A percentile compares a stretch with the other conserved stretches of the same genome.
Evolutionary conservation across 202 grass and related monocot genomes (phyloP).

Genomic region (Schoenoplectus tabernaemontani): DNA sequence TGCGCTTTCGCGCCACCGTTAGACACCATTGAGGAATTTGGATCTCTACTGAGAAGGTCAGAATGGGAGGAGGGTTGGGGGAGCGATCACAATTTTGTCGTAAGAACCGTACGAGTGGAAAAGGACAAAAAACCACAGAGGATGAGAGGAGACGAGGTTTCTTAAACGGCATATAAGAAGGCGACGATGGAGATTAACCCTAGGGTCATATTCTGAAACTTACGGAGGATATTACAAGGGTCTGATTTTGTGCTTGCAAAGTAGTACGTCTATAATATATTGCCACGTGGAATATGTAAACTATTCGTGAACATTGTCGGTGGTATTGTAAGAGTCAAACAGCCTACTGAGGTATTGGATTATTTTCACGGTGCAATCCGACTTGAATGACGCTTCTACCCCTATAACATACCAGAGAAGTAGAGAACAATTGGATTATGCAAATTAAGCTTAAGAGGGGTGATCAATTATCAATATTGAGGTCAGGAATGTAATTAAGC

Average conservation of each 20-base stretch:
- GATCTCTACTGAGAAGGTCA: not conserved
- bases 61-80: not conserved
- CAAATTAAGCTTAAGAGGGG: not conserved
- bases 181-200: not conserved
- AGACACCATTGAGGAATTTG: slow-evolving; percentile 14
- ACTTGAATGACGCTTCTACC: not conserved
- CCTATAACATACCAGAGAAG: not conserved
- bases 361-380: not conserved
- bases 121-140: not conserved
- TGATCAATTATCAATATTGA: not conserved
- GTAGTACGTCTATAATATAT: not conserved
- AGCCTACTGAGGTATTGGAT: not conserved
- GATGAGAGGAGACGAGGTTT: not conserved
- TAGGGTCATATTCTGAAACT: not conserved
- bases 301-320: not conserved
- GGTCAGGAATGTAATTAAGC: not conserved
- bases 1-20: slow-evolving; percentile 16
- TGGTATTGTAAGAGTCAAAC: not conserved
- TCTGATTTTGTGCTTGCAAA: not conserved
- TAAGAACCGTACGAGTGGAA: not conserved
- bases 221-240: not conserved
- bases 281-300: not conserved
- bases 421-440: not conserved
- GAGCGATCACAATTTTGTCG: not conserved
- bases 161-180: not conserved